Conservation (phyloP, 805 yeast genomes). For the Monosporozyma aquatica region DNA sequence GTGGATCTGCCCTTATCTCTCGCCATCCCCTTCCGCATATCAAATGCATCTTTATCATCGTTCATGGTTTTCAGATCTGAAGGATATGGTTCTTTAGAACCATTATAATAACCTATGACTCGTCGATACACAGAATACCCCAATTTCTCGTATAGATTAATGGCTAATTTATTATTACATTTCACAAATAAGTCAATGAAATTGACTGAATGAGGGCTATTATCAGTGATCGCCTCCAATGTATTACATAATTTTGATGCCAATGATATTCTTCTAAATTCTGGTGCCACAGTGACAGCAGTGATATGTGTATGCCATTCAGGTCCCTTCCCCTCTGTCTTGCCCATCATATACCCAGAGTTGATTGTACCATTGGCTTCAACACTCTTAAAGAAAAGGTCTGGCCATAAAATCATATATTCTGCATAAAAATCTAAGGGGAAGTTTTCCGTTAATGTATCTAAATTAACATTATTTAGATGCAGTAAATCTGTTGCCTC, state of each 20-base stretch:
- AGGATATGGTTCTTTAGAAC: conserved; percentile 38
- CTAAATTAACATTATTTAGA: conserved; percentile 70
- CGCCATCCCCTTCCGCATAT: conserved; percentile 61
- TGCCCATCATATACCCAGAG: conserved; percentile 88
- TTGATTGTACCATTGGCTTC: conserved; percentile 18
- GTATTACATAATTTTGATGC: conserved; percentile 73
- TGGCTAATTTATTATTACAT: conserved; percentile 72
- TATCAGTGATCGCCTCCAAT: conserved; percentile 63
- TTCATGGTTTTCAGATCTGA: conserved; percentile 35
- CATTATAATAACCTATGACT: conserved; percentile 81
- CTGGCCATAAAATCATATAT: conserved; percentile 81
- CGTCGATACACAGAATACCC: conserved; percentile 82
- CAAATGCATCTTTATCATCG: conserved; percentile 80
- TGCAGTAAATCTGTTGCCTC: conserved; percentile 75
- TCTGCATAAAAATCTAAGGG: conserved; percentile 75
- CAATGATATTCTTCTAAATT: conserved; percentile 74
- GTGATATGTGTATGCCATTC: conserved; percentile 97
- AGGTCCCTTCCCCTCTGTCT: conserved; percentile 74
- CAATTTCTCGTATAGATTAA: conserved; percentile 71
- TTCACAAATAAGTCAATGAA: conserved; percentile 89
- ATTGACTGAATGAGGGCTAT: conserved; percentile 69
- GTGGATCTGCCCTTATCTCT: conserved; percentile 48
- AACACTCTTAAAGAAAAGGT: conserved; percentile 65
- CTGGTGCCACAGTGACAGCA: conserved; percentile 83
- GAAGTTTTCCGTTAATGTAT: conserved; percentile 87